Evolutionary conservation across 768 basidiomycete genomes (phyloP).

Genomic region (Gymnopilus junonius): DNA sequence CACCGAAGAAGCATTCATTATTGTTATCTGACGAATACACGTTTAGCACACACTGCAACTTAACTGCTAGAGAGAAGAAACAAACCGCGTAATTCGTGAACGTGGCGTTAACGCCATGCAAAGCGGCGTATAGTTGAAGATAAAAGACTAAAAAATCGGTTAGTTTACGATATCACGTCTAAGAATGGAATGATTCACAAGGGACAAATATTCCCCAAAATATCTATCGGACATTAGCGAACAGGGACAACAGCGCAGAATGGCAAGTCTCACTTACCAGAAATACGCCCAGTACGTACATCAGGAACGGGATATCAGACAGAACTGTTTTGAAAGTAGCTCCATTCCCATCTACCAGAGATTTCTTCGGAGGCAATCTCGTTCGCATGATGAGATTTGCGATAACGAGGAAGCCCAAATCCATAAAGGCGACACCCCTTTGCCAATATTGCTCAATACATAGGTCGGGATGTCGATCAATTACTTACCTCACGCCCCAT

Average conservation of each 20-base stretch:
- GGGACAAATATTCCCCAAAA: slow-evolving; percentile 58
- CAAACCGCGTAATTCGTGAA: slow-evolving; percentile 51
- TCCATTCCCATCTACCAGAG: slow-evolving; percentile 21
- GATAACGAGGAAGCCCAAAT: slow-evolving; percentile 45
- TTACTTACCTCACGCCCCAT: slow-evolving; percentile 46
- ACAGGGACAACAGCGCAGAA: background rate
- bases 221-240: slow-evolving; percentile 27
- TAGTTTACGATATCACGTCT: background rate
- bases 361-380: slow-evolving; percentile 36
- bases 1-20: slow-evolving; percentile 58
- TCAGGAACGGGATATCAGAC: slow-evolving; percentile 44
- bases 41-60: background rate
- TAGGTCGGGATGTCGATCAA: slow-evolving; percentile 17
- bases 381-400: slow-evolving; percentile 50
- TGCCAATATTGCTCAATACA: background rate
- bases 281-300: slow-evolving; percentile 46
- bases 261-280: slow-evolving; percentile 28
- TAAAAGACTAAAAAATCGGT: slow-evolving; percentile 46
- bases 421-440: slow-evolving; percentile 50
- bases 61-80: background rate
- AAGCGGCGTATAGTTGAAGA: slow-evolving; percentile 49
- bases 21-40: slow-evolving; percentile 43
- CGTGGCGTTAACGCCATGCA: slow-evolving; percentile 39
- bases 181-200: slow-evolving; percentile 35
- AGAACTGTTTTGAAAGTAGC: slow-evolving; percentile 39